Conservation (phyloP, 177 flowering plant species). For the Telopea speciosissima region DNA sequence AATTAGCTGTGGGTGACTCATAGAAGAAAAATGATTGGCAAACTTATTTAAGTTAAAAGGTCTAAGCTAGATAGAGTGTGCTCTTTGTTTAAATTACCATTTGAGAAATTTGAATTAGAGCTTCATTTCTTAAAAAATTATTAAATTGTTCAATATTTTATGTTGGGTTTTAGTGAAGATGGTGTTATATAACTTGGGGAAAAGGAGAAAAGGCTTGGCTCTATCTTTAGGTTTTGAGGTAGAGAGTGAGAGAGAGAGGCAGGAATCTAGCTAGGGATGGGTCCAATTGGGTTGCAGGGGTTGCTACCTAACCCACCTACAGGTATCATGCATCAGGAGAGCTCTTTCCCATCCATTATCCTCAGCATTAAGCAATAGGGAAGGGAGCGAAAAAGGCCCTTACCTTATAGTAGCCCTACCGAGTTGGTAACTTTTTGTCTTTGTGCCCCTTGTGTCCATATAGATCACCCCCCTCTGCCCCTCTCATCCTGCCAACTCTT, state of each 20-base stretch:
- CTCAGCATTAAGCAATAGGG: neutral
- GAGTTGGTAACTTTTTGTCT: slow-evolving; percentile 3
- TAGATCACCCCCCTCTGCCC: neutral
- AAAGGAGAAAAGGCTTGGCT: neutral
- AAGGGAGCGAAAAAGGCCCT: neutral
- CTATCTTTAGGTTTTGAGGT: neutral
- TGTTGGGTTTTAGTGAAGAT: neutral
- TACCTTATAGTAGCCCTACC: neutral
- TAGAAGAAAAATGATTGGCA: no score
- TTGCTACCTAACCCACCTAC: slow-evolving; percentile 30
- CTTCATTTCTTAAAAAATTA: neutral
- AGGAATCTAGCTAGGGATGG: slow-evolving; percentile 23
- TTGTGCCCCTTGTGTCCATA: slow-evolving; percentile 5
- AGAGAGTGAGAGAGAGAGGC: slow-evolving; percentile 10
- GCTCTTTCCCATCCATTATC: slow-evolving; percentile 12
- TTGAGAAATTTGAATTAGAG: neutral
- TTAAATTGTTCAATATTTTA: neutral
- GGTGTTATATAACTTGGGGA: neutral
- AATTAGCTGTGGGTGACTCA: neutral
- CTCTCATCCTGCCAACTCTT: neutral
- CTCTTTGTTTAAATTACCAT: neutral
- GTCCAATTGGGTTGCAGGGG: slow-evolving; percentile 19
- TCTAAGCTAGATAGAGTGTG: neutral
- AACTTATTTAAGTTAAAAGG: neutral
- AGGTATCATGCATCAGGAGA: slow-evolving; percentile 21